These are phyloP conservation scores for Zygotorulaspora mrakii DNA, from an alignment of 1,139 yeast species.

Conservation along the genomic window DNA sequence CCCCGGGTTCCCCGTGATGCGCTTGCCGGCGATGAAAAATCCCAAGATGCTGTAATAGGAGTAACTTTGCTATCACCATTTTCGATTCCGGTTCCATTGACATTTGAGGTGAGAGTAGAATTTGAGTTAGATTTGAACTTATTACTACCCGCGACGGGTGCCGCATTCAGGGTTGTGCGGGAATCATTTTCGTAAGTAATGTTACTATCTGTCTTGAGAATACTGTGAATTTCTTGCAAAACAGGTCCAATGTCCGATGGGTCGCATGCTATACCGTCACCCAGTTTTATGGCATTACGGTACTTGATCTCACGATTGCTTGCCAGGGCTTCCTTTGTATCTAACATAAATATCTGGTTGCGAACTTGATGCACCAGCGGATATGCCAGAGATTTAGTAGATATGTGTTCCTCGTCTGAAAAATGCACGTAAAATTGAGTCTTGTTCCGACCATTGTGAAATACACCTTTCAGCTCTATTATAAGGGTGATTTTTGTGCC, in stretches of 20 bases:
- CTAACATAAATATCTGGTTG: slow-evolving; percentile 31
- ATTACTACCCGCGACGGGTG: slow-evolving; percentile 5
- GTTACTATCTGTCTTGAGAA: slow-evolving; percentile 22
- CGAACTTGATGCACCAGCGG: slow-evolving; percentile 31
- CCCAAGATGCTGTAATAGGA: not conserved
- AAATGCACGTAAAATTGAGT: slow-evolving; percentile 33
- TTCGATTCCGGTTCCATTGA: not conserved
- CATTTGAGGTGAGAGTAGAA: slow-evolving; percentile 1
- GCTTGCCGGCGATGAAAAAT: not conserved
- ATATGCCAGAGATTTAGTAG: slow-evolving; percentile 30
- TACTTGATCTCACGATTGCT: slow-evolving; percentile 11
- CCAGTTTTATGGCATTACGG: slow-evolving; percentile 27
- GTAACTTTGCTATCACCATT: not conserved
- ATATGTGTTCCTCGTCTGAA: slow-evolving; percentile 31
- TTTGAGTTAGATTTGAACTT: too few species aligned
- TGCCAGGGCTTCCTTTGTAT: slow-evolving; percentile 16
- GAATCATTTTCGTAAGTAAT: slow-evolving; percentile 6
- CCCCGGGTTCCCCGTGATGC: too few species aligned
- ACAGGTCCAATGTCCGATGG: slow-evolving; percentile 29
- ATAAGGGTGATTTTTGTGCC: slow-evolving; percentile 30
- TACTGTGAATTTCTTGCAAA: slow-evolving; percentile 29
- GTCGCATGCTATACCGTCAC: slow-evolving; percentile 34
- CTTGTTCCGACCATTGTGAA: slow-evolving; percentile 25
- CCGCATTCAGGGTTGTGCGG: slow-evolving; percentile 7
- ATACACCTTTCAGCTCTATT: slow-evolving; percentile 31